Evolutionary conservation across 2,329 filamentous ascomycete genomes (phyloP).

Genomic region (Chlorencoelia australis): DNA sequence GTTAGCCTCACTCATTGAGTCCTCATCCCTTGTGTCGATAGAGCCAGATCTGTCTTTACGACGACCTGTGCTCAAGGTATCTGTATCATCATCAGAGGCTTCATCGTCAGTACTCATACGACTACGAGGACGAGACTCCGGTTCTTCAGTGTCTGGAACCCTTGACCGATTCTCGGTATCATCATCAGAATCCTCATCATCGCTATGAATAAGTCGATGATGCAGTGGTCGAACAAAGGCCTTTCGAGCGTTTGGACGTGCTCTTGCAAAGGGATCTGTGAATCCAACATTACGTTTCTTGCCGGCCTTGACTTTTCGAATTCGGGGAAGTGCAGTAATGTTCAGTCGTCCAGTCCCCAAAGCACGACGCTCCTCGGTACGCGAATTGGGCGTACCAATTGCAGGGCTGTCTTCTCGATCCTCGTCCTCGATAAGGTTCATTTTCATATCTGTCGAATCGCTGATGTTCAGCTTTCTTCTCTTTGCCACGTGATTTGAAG

Average conservation of each 20-base stretch:
- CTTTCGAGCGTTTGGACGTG: slow-evolving; percentile 45
- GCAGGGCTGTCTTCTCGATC: slow-evolving; percentile 49
- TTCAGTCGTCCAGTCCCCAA: slow-evolving; percentile 41
- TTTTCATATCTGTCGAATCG: slow-evolving; percentile 52
- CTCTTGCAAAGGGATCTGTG: slow-evolving; percentile 55
- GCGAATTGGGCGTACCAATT: slow-evolving; percentile 55
- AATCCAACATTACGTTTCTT: slow-evolving; percentile 53
- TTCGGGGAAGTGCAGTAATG: slow-evolving; percentile 60
- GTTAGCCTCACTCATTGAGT: slow-evolving; percentile 63
- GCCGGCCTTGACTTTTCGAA: slow-evolving; percentile 44
- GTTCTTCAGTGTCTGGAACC: slow-evolving; percentile 71
- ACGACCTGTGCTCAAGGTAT: slow-evolving; percentile 12
- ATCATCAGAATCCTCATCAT: slow-evolving; percentile 80
- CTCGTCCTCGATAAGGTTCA: slow-evolving; percentile 45
- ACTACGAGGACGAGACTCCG: slow-evolving; percentile 71
- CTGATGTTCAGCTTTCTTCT: slow-evolving; percentile 69
- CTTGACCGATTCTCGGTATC: slow-evolving; percentile 57
- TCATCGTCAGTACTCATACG: slow-evolving; percentile 56
- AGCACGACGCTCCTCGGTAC: slow-evolving; percentile 42
- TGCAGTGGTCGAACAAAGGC: slow-evolving; percentile 69
- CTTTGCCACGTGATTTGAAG: slow-evolving; percentile 69
- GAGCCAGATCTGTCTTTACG: slow-evolving; percentile 15
- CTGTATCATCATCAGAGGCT: slow-evolving; percentile 25
- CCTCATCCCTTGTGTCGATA: slow-evolving; percentile 46
- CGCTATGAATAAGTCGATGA: slow-evolving; percentile 65